Conservation (phyloP, 305 asterid genomes). For the Stenogyne calaminthoides region DNA sequence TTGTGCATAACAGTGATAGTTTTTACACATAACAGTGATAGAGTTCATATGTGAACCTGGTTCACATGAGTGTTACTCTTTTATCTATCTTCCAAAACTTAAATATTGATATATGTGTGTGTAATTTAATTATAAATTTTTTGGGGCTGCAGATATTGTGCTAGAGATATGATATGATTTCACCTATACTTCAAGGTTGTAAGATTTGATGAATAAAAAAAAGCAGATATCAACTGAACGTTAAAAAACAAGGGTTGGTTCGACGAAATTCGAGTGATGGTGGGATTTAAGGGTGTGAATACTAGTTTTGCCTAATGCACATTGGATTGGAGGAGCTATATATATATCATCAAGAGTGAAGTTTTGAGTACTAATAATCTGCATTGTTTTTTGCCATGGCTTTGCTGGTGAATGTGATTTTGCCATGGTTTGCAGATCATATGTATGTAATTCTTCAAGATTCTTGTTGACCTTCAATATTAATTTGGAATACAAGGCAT, state of each 20-base stretch:
- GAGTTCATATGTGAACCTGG: no score
- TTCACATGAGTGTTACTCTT: no score
- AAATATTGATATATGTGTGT: background rate
- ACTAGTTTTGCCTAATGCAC: constrained; percentile 18
- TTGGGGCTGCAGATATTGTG: constrained; percentile 67
- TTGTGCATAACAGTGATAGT: no score
- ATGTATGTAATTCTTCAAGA: constrained; percentile 22
- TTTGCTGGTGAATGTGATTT: constrained; percentile 33
- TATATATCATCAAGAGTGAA: background rate
- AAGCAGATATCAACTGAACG: no score
- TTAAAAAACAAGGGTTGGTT: no score
- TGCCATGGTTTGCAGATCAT: constrained; percentile 43
- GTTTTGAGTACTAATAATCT: background rate
- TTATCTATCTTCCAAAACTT: no score
- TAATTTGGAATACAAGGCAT: background rate
- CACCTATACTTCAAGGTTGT: background rate
- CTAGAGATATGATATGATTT: constrained; percentile 77
- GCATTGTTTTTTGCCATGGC: constrained; percentile 49
- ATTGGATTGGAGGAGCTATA: background rate
- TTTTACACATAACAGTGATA: no score
- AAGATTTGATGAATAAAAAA: background rate
- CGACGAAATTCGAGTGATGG: no score
- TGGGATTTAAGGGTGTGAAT: constrained; percentile 18
- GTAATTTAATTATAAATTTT: background rate
- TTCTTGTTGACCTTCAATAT: constrained; percentile 16